A percentile compares a stretch with the other conserved stretches of the same genome.
phyloP scores from a whole-genome alignment of 2,329 filamentous ascomycete genomes.

The Epichloe gansuensis region DNA sequence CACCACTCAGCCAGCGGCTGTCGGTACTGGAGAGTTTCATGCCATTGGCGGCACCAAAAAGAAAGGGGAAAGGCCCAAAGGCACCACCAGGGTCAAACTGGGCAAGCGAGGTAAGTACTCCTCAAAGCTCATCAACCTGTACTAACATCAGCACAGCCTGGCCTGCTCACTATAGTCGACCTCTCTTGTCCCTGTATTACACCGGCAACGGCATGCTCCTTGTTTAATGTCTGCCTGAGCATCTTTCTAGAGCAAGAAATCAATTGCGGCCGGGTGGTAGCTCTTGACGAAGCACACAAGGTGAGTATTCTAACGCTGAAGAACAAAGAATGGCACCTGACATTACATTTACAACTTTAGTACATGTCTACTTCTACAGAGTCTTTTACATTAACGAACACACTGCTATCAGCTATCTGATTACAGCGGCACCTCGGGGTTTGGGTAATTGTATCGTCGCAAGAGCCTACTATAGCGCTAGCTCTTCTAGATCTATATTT shows the following conservation, averaged over 20 bases:
- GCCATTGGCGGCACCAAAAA: not conserved
- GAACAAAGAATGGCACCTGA: not conserved
- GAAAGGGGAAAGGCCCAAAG: not conserved
- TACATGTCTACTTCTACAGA: slow-evolving; percentile 47
- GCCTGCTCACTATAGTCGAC: slow-evolving; percentile 52
- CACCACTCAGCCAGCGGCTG: slow-evolving; percentile 30
- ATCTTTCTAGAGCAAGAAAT: slow-evolving; percentile 45
- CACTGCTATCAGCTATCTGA: slow-evolving; percentile 47
- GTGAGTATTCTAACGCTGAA: not conserved
- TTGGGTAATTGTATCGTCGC: slow-evolving; percentile 55
- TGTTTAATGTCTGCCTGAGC: slow-evolving; percentile 57
- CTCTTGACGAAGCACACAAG: slow-evolving; percentile 60
- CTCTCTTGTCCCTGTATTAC: slow-evolving; percentile 57
- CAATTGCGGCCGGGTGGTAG: slow-evolving; percentile 43
- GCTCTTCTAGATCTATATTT: slow-evolving; percentile 55
- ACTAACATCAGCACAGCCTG: slow-evolving; percentile 18
- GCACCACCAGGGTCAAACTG: not conserved
- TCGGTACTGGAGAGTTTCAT: slow-evolving; percentile 44
- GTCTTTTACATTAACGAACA: slow-evolving; percentile 42
- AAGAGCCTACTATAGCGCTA: slow-evolving; percentile 58
- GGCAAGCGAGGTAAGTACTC: not conserved
- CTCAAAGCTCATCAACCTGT: not conserved
- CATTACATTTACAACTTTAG: too few species aligned
- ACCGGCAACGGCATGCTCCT: slow-evolving; percentile 47
- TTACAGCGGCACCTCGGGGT: slow-evolving; percentile 54